A percentile compares a stretch with the other conserved stretches of the same genome.
Conservation (phyloP, 2,329 filamentous ascomycete species). For the Orbilia ellipsospora region DNA sequence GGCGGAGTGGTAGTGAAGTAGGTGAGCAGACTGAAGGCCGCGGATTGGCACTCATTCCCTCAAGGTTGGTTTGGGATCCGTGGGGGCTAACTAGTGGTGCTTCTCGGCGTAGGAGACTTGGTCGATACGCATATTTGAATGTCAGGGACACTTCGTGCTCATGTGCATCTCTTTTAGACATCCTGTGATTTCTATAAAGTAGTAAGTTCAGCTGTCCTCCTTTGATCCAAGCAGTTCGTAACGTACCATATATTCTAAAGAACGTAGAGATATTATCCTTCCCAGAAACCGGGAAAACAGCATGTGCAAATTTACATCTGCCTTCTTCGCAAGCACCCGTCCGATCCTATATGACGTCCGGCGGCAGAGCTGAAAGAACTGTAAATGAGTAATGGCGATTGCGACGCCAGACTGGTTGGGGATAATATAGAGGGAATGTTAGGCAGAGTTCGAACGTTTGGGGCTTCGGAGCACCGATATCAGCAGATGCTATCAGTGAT, state of each 20-base stretch:
- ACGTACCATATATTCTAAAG: conserved; percentile 49
- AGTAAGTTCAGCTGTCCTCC: not conserved
- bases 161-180: conserved; percentile 33
- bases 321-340: conserved; percentile 7
- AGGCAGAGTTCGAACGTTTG: too few species aligned
- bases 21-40: conserved; percentile 46
- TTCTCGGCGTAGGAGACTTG: conserved; percentile 29
- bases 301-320: not conserved
- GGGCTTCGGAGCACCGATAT: too few species aligned
- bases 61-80: conserved; percentile 38
- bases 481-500: too few species aligned
- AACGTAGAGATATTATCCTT: conserved; percentile 23
- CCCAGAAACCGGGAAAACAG: not conserved
- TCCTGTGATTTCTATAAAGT: conserved; percentile 19
- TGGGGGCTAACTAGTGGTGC: conserved; percentile 25
- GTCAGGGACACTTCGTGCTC: conserved; percentile 47
- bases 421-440: conserved; percentile 11
- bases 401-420: conserved; percentile 29
- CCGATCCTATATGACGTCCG: conserved; percentile 25
- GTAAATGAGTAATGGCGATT: not conserved
- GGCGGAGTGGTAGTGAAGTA: conserved; percentile 41
- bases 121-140: conserved; percentile 49
- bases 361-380: conserved; percentile 3
- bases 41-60: conserved; percentile 12
- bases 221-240: not conserved